Base-by-base conservation (phyloP, 176 grass and related monocot genomes). In the Ensete ventricosum region DNA sequence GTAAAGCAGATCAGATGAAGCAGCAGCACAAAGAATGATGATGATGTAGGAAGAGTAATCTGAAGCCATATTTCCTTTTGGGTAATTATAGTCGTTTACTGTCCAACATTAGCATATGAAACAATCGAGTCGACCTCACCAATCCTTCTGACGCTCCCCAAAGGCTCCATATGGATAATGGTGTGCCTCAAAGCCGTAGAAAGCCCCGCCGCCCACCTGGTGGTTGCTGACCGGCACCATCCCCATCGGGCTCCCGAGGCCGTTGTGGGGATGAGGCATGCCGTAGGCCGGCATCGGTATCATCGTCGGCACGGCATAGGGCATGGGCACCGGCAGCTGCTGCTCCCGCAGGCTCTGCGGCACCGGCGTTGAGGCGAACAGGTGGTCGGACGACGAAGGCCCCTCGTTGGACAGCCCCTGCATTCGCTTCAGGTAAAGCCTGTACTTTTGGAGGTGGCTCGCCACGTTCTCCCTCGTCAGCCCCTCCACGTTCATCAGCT, bases 401-500 rank as follows among this genome's bases (percentile, higher is more conserved):
- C 82, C 83, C 24, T 84, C 87, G 78, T 74, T 84, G 70, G 88
- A 88, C 71, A 87, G 70, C 0, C 89, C 89, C 55, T 85, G 78
- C 87, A 89, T 89, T 81, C 89, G 24, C 64, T 89, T 88, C 13
- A 92, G 88, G 64, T 96, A 96, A 1, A 88, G 85, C 1, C 92
- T 50, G 79, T 96, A 96, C 87, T 96, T 96, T 52, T 96, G 92
- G 2, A 96, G 85, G 70, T 96, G 92, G 87, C 87, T 90, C 0
- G 89, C 89, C 0, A 92, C 92, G 83, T 96, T 96, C 90, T 96
- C 92, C 1, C 89, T 10, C 0, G 83, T 88, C 1, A 96, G 83
- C 0, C 92, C 92, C 0, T 96, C 92, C 9, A 96, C 92, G 81
- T 96, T 96, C 92, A 96, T 96, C 50, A 96, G 76, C 85, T 96